Evolutionary conservation across 768 basidiomycete species (phyloP), one percentile per base, ranked within the genome.

Genomic region (Galerina marginata): DNA sequence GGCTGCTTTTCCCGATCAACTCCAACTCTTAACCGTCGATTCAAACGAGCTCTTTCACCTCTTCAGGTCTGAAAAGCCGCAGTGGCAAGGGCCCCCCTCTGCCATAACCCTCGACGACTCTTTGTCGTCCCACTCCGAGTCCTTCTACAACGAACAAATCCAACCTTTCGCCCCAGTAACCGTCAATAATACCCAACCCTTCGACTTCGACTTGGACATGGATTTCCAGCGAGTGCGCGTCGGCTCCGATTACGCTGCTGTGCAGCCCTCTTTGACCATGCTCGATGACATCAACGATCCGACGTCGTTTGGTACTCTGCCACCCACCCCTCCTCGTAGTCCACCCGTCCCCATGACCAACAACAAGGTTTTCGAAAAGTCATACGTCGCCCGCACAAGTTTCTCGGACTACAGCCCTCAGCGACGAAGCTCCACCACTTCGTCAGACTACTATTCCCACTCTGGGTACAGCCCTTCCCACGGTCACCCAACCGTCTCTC

Each of bases 51-150:
- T 86, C 58, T 90, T 87, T 79, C 79, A 82, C 65, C 83, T 83
- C 76, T 79, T 87, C 64, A 82, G 87, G 73, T 79, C 85, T 58
- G 85, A 85, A 68, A 84, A 85, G 51, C 83, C 86, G 68, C 84
- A 82, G 82, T 74, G 89, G 89, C 63, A 67, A 46, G 67, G 71
- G 38, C 88, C 91, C 59, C 88, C 86, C 51, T 93, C 92, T 56
- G 83, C 88, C 64, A 86, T 93, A 73, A 92, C 92, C 61, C 85
- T 84, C 64, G 89, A 86, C 78, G 88, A 89, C 70, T 85, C 86
- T 36, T 72, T 85, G 39, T 91, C 90, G 23, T 82, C 82, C 65
- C 86, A 81, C 67, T 90, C 89, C 56, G 87, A 89, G 69, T 86
- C 88, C 56, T 81, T 86, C 75, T 89, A 86, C 82, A 87, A 83